Conservation (phyloP, 257 asterid species). For the Solanum sparsipilum region DNA sequence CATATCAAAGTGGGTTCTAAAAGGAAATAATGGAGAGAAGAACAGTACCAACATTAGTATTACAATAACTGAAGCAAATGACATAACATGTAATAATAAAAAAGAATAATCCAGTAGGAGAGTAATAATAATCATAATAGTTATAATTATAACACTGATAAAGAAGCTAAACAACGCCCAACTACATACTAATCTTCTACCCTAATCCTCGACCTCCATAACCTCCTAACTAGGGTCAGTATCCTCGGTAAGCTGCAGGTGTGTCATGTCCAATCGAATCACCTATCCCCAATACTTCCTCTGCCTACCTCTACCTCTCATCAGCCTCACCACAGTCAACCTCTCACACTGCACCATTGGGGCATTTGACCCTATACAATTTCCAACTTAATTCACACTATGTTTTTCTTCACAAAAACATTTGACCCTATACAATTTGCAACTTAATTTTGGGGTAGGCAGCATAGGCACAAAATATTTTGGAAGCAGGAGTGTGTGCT, state of each 20-base stretch:
- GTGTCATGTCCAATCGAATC: not conserved
- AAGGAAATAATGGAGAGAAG: not conserved
- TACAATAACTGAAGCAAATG: not conserved
- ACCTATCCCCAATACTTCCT: not conserved
- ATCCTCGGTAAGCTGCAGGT: not conserved
- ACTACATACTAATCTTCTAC: not conserved
- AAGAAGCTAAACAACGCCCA: not conserved
- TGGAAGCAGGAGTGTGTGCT: not conserved
- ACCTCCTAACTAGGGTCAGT: not conserved
- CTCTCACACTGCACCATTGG: not conserved
- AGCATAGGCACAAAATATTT: not conserved
- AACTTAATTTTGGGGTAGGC: not conserved
- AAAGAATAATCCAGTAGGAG: not conserved
- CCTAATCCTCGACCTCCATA: not conserved
- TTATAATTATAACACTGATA: not conserved
- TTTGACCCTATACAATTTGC: not conserved
- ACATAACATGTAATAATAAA: not conserved
- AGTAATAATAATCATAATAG: not conserved
- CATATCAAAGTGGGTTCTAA: not conserved
- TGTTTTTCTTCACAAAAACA: not conserved
- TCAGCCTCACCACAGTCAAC: not conserved
- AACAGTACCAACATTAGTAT: not conserved
- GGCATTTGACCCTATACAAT: not conserved
- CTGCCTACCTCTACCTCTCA: not conserved
- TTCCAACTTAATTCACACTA: not conserved